Base-by-base conservation (phyloP, 2,329 filamentous ascomycete species). In the Annulohypoxylon truncatum region DNA sequence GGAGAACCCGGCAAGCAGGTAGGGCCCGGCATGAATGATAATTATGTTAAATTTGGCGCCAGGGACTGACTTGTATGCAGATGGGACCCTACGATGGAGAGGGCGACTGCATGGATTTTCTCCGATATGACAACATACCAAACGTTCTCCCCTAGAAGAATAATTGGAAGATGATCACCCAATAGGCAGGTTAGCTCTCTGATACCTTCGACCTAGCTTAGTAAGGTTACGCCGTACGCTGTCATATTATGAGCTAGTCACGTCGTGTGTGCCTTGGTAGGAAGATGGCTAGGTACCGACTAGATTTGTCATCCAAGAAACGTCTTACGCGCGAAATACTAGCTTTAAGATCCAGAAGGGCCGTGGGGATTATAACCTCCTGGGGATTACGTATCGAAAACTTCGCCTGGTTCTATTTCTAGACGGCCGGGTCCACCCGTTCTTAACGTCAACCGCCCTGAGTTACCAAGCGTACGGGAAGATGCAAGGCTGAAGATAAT, bases 91-190 rank as follows among this genome's bases (percentile, higher is more conserved):
- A 42, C 50, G 57, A 61, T 65, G 50, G 28, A 47, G 22, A 56
- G 65, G 67, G 48, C 40, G 56, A 56, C 59, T 65, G 59, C 67
- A 70, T 33, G 18, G 44, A 65, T 63, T 64, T 66, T 65, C 58
- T 70, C 61, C 64, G 61, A 68, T 55, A 68, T 64, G 65, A 66
- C 61, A 67, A 63, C 61, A 57, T 63, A 46, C 51, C 46, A 62
- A 66, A 66, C 66, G 47, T 26, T 20, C 51, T 38, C 54, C 50
- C 40, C 38, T 59, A 53, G 15, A 40, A 53, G 24, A 24, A 58
- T 24, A 3, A 48, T 48, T 48, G 44, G 44, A 38, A 56, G 26
- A 33, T n/a, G 20, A 46, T 5, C 22, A 28, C 62, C 61, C 54
- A 53, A 62, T 65, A 51, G 53, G 60, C 33, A 20, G 24, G 18